These are phyloP conservation scores for Trichophyton schoenleinii DNA, from an alignment of 2,329 filamentous ascomycete genomes.

Conservation along the genomic window DNA sequence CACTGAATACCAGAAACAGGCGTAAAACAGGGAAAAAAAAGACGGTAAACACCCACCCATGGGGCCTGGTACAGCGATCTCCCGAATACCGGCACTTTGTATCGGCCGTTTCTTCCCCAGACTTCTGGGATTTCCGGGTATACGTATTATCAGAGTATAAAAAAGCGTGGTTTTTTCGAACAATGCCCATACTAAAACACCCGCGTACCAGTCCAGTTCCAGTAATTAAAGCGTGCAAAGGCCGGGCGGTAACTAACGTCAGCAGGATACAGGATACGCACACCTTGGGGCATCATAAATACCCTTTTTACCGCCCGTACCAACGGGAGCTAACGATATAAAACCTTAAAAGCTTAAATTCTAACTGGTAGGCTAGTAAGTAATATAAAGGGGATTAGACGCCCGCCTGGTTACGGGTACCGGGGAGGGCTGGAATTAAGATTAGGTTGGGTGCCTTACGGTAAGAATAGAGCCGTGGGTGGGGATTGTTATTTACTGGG, in stretches of 20 bases:
- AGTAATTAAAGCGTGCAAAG: not conserved
- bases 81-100: not conserved
- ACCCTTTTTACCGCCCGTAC: not conserved
- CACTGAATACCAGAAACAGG: too few relatives aligned
- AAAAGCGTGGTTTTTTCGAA: too few relatives aligned
- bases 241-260: not conserved
- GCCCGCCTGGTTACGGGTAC: not conserved
- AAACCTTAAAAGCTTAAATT: not conserved
- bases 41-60: too few relatives aligned
- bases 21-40: too few relatives aligned
- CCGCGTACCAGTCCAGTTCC: not conserved
- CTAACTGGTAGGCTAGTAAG: not conserved
- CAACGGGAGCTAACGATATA: not conserved
- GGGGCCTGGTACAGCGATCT: not conserved
- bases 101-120: not conserved
- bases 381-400: not conserved
- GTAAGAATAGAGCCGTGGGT: conserved; percentile 1
- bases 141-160: not conserved
- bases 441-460: conserved; percentile 2
- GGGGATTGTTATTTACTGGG: not conserved
- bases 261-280: too few relatives aligned
- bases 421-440: not conserved
- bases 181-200: too few relatives aligned
- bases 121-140: conserved; percentile 3
- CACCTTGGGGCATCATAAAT: not conserved